Evolutionary conservation across 805 yeast genomes (phyloP), one percentile per base, ranked within the genome.

Genomic region (Teunomyces lycoperdinae): DNA sequence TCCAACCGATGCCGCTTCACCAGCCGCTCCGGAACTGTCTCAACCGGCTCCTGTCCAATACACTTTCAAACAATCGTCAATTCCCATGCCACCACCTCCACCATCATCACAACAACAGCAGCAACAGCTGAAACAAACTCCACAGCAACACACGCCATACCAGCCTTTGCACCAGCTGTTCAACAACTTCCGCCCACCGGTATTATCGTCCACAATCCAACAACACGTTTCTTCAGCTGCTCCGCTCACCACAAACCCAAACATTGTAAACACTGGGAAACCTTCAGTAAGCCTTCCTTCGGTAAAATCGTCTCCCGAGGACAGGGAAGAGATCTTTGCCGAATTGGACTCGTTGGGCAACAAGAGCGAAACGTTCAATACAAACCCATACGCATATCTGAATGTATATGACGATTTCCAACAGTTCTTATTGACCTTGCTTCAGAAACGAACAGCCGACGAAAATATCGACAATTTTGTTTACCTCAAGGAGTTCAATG

Each of bases 321-420:
- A 44, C 9, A 48, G 33, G 36, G 50, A 48, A 11, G 50, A 48
- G 20, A 46, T 51, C 8, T 51, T 45, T 43, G 42, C 40, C 16
- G 55, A 52, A 40, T 44, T 52, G 16, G 38, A 49, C 24, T 50
- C 43, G n/a, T 52, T 52, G 42, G 55, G 55, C 7, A 52, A 52
- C 36, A 47, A 46, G 24, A 50, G 50, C 7, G 55, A 52, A 26
- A 9, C 44, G 3, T 9, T 20, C 1, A 46, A 44, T 11, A 34
- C 50, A 10, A 63, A 61, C 46, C 66, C 66, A 5, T 61, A 61
- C 45, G 49, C 55, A 3, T 51, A 52, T 29, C 50, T 52, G 20
- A 51, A 52, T 35, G 62, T 58, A 46, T 53, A 48, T 47, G 45
- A 55, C 13, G 64, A 61, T 47, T 61, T 56, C 54, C 60, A 60